phyloP scores from a whole-genome alignment of 2,329 filamentous ascomycete species.

The Xylariales sp. region DNA sequence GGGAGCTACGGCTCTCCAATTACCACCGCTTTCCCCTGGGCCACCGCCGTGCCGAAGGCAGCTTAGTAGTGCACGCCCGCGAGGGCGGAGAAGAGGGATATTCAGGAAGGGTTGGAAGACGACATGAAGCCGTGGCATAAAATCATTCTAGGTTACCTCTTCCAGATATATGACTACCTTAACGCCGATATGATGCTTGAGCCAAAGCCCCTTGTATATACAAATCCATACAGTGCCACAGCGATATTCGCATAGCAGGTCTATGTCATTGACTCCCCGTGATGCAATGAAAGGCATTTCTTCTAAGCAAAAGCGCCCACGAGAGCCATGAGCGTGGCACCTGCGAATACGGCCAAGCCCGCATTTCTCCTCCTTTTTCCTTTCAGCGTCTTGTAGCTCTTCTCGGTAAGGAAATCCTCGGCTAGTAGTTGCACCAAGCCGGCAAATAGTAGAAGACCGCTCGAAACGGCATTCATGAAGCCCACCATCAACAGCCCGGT shows the following conservation, averaged over 20 bases:
- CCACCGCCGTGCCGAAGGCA: constrained; percentile 52
- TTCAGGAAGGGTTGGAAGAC: not conserved
- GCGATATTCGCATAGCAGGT: constrained; percentile 4
- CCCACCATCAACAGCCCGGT: constrained; percentile 84
- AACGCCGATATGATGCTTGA: constrained; percentile 37
- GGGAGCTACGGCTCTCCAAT: constrained; percentile 58
- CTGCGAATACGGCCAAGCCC: constrained; percentile 71
- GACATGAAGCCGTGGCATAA: constrained; percentile 26
- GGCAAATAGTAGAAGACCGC: constrained; percentile 82
- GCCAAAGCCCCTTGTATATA: constrained; percentile 31
- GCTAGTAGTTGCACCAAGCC: constrained; percentile 86
- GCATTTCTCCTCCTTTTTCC: constrained; percentile 72
- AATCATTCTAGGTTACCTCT: constrained; percentile 19
- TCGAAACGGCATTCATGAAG: constrained; percentile 87
- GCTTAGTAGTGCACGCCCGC: constrained; percentile 16
- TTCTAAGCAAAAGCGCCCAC: constrained; percentile 77
- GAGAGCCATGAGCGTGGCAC: constrained; percentile 75
- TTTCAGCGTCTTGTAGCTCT: constrained; percentile 75
- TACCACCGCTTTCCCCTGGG: constrained; percentile 60
- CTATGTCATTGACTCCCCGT: constrained; percentile 6
- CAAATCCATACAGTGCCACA: constrained; percentile 26
- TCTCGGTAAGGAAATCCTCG: constrained; percentile 83
- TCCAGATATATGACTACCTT: not conserved
- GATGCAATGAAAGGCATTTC: not conserved
- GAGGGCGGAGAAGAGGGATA: not conserved